phyloP scores from a whole-genome alignment of 495 filamentous ascomycete species.

The Podospora anserina region DNA sequence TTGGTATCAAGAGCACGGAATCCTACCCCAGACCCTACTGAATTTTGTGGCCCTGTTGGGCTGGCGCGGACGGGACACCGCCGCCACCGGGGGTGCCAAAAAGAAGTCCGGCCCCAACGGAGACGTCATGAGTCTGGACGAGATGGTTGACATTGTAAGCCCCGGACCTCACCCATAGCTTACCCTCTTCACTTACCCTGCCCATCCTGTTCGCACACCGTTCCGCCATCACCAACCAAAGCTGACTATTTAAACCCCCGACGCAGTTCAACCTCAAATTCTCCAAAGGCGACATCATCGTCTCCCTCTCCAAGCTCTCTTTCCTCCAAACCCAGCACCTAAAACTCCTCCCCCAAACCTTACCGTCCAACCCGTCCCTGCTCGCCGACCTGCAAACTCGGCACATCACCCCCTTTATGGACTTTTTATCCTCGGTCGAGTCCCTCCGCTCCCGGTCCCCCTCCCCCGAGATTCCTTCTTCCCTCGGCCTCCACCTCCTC shows the following conservation, averaged over 20 bases:
- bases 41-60: conserved; percentile 86
- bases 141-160: conserved; percentile 65
- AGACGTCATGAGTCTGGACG: conserved; percentile 67
- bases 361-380: not conserved
- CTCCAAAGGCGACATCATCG: conserved; percentile 83
- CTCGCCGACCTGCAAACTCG: conserved; percentile 18
- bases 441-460: not conserved
- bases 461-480: not conserved
- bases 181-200: not conserved
- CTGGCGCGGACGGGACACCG: conserved; percentile 48
- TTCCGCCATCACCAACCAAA: not conserved
- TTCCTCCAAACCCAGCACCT: conserved; percentile 76
- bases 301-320: conserved; percentile 74
- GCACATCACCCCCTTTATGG: conserved; percentile 19
- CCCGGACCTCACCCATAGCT: not conserved
- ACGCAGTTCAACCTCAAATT: conserved; percentile 73
- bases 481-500: not conserved
- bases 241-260: conserved; percentile 2
- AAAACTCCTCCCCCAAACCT: conserved; percentile 19
- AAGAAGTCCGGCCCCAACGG: conserved; percentile 46
- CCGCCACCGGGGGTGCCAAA: not conserved
- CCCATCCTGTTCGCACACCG: not conserved
- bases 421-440: conserved; percentile 3
- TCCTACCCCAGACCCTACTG: conserved; percentile 69
- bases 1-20: conserved; percentile 62